phyloP scores from a whole-genome alignment of 139 green algal species.

The Asterochloris sp. region DNA sequence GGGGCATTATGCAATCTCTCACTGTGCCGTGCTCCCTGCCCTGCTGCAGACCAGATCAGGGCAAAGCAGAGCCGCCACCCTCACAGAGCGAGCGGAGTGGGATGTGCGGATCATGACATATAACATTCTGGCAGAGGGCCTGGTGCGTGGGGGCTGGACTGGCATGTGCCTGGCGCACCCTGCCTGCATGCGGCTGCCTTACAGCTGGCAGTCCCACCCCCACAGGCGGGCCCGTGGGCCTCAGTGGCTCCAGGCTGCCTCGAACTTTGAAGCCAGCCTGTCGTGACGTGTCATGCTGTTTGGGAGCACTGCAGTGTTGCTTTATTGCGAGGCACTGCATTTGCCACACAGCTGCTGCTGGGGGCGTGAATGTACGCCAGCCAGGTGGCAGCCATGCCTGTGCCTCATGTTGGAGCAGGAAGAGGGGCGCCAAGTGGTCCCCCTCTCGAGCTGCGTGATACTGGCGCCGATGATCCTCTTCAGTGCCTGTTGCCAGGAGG shows the following conservation, averaged over 20 bases:
- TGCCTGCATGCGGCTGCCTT: no score
- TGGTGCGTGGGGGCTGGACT: constrained; percentile 26
- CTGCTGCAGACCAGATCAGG: neutral
- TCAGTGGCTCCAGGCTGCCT: neutral
- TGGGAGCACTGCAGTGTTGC: neutral
- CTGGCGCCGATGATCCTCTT: neutral
- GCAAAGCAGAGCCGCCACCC: neutral
- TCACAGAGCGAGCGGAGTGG: constrained; percentile 2
- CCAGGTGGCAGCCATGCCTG: neutral
- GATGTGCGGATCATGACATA: constrained; percentile 73
- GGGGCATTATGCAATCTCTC: neutral
- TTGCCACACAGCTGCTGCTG: no score
- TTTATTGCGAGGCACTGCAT: no score
- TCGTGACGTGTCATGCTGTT: neutral
- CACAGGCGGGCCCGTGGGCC: neutral
- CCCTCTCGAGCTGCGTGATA: neutral
- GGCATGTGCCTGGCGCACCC: no score
- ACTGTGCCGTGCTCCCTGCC: no score
- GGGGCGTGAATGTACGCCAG: no score
- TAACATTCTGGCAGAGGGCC: constrained; percentile 73
- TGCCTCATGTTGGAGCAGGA: neutral
- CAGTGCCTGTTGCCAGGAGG: no score
- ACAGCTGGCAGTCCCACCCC: no score
- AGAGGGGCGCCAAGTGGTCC: neutral
- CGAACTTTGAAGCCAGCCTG: neutral